Percentiles rank a stretch among this genome's conserved stretches.
These are phyloP conservation scores for Beta corolliflora DNA, from an alignment of 179 eudicot genomes.

Conservation along the genomic window DNA sequence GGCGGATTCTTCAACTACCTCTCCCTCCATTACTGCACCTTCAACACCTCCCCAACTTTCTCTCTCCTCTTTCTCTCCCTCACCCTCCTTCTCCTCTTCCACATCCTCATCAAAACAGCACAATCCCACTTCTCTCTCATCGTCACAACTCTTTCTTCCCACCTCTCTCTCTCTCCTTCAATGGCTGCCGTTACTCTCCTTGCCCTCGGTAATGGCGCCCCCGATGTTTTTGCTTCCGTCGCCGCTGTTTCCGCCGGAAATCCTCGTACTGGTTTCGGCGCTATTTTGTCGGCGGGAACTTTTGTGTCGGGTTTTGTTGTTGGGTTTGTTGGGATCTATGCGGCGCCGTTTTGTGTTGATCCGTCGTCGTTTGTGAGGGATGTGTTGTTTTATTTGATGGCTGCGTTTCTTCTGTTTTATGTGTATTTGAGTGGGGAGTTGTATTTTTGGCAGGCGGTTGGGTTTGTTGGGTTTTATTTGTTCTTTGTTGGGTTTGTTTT, in stretches of 20 bases:
- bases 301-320: slow-evolving; percentile 86
- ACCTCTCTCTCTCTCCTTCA: slow-evolving; percentile 61
- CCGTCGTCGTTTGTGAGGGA: slow-evolving; percentile 80
- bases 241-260: slow-evolving; percentile 71
- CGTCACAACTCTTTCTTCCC: slow-evolving; percentile 62
- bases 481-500: slow-evolving; percentile 95
- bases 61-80: slow-evolving; percentile 62
- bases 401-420: slow-evolving; percentile 70
- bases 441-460: slow-evolving; percentile 89
- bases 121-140: slow-evolving; percentile 64
- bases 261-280: slow-evolving; percentile 71
- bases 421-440: slow-evolving; percentile 94
- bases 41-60: slow-evolving; percentile 38
- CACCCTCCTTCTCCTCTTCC: slow-evolving; percentile 58
- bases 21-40: slow-evolving; percentile 58
- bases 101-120: slow-evolving; percentile 72
- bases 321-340: slow-evolving; percentile 81
- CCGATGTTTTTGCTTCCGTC: slow-evolving; percentile 79
- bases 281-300: slow-evolving; percentile 83
- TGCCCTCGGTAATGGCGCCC: slow-evolving; percentile 93
- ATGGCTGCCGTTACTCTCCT: slow-evolving; percentile 89
- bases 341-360: slow-evolving; percentile 76
- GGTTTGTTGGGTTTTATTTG: slow-evolving; percentile 88
- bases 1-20: slow-evolving; percentile 36
- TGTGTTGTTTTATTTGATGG: slow-evolving; percentile 73